Base-by-base conservation (phyloP, 192 early-diverging fungal species). In the Cladochytrium replicatum region DNA sequence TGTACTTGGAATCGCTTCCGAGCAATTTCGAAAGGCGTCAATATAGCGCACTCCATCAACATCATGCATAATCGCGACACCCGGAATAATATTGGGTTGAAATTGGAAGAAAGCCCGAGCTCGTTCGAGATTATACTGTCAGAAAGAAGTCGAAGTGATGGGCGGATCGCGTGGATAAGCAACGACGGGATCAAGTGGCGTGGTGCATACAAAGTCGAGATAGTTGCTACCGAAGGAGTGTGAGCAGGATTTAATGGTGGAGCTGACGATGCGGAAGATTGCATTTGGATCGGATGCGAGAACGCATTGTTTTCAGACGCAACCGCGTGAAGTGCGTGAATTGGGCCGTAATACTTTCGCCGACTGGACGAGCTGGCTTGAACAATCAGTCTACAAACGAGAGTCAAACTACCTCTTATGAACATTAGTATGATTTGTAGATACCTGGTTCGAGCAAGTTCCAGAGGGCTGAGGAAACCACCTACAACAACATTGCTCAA, bases 1-100 rank as follows among this genome's bases (percentile, higher is more conserved):
- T 97, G 93, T 29, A 85, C 78, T 41, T 87, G 84, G 19, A 98
- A 55, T 4, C 94, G 69, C 55, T 86, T 84, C 6, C 92, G 70
- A 41, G 86, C 79, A 3, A 91, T 86, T 25, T 98, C 89, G 13
- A 98, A 56, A 0, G 94, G 94, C 26, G 88, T 64, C 46, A 82
- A 77, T 9, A 95, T 79, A 6, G 79, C 55, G 0, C 84, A 63
- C 37, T 93, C 79, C 2, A 90, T 25, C 0, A 83, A 84, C 32
- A 85, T 71, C 39, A 88, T 69, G 3, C 65, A 65, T 15, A 94
- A 59, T 19, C 80, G 75, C 0, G 77, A 75, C 6, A 79, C 64
- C 47, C 81, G 79, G 42, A 84, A 64, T 25, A 91, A 64, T 13
- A 88, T 53, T 1, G 89, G 84, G 5, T 76, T 73, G 41, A 92